Conservation (phyloP, 2,329 filamentous ascomycete species). For the Pseudopyricularia javanii region DNA sequence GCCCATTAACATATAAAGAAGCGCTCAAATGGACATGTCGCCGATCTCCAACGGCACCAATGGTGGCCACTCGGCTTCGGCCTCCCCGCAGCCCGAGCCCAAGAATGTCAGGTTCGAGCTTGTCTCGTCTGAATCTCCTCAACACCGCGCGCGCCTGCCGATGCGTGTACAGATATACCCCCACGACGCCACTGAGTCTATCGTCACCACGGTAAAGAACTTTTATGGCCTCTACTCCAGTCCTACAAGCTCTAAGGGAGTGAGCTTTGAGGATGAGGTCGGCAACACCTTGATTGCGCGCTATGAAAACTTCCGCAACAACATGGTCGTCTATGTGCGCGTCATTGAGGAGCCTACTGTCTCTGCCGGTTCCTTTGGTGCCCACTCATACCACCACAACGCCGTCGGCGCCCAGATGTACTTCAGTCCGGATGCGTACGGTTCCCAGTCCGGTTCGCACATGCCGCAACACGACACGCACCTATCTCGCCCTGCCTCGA, state of each 20-base stretch:
- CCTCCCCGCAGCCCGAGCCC: constrained; percentile 34
- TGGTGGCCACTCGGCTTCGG: constrained; percentile 21
- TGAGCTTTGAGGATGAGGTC: constrained; percentile 87
- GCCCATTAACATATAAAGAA: neutral
- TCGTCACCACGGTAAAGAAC: constrained; percentile 97
- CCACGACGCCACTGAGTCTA: constrained; percentile 93
- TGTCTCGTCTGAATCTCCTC: constrained; percentile 53
- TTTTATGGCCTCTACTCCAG: constrained; percentile 93
- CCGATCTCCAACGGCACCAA: constrained; percentile 5
- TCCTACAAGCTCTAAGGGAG: constrained; percentile 56
- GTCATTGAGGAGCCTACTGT: constrained; percentile 53
- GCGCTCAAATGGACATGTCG: constrained; percentile 1
- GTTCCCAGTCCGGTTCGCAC: constrained; percentile 23
- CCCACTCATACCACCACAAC: constrained; percentile 39
- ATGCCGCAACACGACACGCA: constrained; percentile 42
- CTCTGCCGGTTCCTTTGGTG: constrained; percentile 32
- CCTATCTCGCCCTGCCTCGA: constrained; percentile 55
- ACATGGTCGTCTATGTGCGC: constrained; percentile 88
- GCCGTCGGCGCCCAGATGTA: constrained; percentile 39
- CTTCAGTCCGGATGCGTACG: constrained; percentile 40
- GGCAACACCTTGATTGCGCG: constrained; percentile 87
- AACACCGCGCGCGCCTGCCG: constrained; percentile 64
- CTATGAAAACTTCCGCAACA: constrained; percentile 88
- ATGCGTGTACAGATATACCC: constrained; percentile 85
- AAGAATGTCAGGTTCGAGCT: constrained; percentile 76